A percentile compares a stretch with the other conserved stretches of the same genome.
phyloP scores from a whole-genome alignment of 257 asterid species.

The Solanum ossicruentum region DNA sequence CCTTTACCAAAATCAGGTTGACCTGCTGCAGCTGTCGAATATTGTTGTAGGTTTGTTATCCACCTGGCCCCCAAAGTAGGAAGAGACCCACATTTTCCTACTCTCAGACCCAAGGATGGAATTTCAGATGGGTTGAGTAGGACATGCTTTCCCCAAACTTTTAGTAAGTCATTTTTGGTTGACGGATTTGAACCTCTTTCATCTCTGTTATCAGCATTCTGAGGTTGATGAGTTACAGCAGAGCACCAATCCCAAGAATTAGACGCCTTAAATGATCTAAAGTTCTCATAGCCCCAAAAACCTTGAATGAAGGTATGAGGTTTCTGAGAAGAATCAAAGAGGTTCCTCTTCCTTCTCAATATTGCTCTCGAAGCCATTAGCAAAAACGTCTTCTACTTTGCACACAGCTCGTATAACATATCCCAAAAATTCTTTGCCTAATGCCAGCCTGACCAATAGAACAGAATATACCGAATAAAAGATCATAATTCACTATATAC shows the following conservation, averaged over 20 bases:
- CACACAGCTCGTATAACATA: conserved; percentile 25
- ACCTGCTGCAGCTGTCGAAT: conserved; percentile 54
- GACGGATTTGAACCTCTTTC: conserved; percentile 16
- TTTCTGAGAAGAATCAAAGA: conserved; percentile 35
- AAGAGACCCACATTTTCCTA: conserved; percentile 22
- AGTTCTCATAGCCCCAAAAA: conserved; percentile 33
- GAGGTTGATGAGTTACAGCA: conserved; percentile 21
- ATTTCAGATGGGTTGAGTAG: conserved; percentile 10
- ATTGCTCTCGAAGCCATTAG: conserved; percentile 81
- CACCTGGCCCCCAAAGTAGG: conserved; percentile 34
- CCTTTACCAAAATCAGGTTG: conserved; percentile 37
- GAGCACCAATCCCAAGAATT: conserved; percentile 28
- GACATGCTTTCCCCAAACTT: conserved; percentile 10
- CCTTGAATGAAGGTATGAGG: conserved; percentile 23
- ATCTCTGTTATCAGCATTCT: conserved; percentile 13
- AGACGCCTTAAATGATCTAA: conserved; percentile 17
- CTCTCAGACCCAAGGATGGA: conserved; percentile 16
- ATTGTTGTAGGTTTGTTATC: conserved; percentile 29
- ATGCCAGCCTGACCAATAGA: conserved; percentile 12
- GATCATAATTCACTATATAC: background rate
- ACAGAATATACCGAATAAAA: conserved; percentile 15
- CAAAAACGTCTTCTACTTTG: conserved; percentile 2
- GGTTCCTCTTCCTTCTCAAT: conserved; percentile 37
- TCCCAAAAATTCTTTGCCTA: conserved; percentile 12
- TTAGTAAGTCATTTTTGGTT: conserved; percentile 12